Conservation (phyloP, 2,329 filamentous ascomycete genomes). For the Penicillium vulpinum region DNA sequence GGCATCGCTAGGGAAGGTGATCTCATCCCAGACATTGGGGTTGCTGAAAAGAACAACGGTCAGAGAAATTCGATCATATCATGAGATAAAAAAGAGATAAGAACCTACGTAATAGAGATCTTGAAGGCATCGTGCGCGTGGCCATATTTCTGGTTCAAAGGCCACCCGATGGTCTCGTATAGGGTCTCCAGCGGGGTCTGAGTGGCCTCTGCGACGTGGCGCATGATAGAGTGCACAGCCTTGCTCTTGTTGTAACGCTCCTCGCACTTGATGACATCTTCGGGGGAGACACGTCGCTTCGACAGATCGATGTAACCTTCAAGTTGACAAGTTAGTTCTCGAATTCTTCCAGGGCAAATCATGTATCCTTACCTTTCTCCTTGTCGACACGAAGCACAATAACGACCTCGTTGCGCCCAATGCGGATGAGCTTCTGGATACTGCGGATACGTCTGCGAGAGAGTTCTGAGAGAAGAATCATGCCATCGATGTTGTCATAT, state of each 20-base stretch:
- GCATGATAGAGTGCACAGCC: constrained; percentile 98
- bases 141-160: constrained; percentile 94
- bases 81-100: background rate
- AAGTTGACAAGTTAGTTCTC: constrained; percentile 21
- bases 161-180: constrained; percentile 95
- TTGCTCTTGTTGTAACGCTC: constrained; percentile 99
- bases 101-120: constrained; percentile 85
- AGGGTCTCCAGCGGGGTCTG: constrained; percentile 89
- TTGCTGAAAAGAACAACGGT: constrained; percentile 59
- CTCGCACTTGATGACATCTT: constrained; percentile 98
- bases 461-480: constrained; percentile 97
- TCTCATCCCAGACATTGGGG: constrained; percentile 92
- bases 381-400: constrained; percentile 98
- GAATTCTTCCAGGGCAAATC: background rate
- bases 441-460: constrained; percentile 96
- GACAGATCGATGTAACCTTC: constrained; percentile 94
- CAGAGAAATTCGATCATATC: constrained; percentile 3
- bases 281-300: constrained; percentile 94
- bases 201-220: constrained; percentile 97
- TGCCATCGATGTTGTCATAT: constrained; percentile 99
- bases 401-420: constrained; percentile 97
- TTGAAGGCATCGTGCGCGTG: constrained; percentile 98
- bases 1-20: constrained; percentile 80
- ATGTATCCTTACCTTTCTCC: constrained; percentile 72
- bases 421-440: constrained; percentile 98